Evolutionary conservation across 2,329 filamentous ascomycete genomes (phyloP).

Genomic region (Nemania serpens): DNA sequence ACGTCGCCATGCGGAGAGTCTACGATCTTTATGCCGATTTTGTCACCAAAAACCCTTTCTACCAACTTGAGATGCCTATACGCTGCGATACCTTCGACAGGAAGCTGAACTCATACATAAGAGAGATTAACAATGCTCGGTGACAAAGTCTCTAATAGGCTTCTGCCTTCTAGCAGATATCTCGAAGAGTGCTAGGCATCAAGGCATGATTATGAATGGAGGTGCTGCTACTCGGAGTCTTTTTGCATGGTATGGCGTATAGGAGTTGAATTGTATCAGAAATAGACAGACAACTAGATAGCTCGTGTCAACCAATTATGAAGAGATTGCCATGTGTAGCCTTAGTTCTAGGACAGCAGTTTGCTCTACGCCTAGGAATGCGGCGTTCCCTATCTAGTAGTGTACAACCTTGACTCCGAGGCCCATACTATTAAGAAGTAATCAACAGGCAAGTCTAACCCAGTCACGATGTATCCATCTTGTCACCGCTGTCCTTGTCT

Average conservation of each 20-base stretch:
- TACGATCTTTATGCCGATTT: conserved; percentile 97
- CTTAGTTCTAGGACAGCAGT: neutral
- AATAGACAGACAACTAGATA: conserved; percentile 4
- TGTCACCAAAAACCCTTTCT: conserved; percentile 99
- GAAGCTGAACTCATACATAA: conserved; percentile 79
- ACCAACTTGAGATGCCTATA: conserved; percentile 96
- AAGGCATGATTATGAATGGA: conserved; percentile 4
- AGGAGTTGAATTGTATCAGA: conserved; percentile 22
- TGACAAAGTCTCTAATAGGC: conserved; percentile 42
- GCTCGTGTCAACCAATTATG: conserved; percentile 9
- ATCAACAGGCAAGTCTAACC: conserved; percentile 9
- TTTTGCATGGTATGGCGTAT: conserved; percentile 35
- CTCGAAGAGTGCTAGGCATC: neutral
- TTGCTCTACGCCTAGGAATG: conserved; percentile 26
- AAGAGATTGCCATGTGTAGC: conserved; percentile 15
- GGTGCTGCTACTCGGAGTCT: conserved; percentile 2
- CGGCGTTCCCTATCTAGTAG: conserved; percentile 35
- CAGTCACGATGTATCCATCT: conserved; percentile 85
- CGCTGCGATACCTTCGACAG: conserved; percentile 94
- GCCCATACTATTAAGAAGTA: conserved; percentile 19
- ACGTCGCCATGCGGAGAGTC: conserved; percentile 79
- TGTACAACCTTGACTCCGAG: conserved; percentile 38
- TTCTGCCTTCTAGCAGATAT: neutral
- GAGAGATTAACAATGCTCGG: conserved; percentile 67
- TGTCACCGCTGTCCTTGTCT: conserved; percentile 66